Evolutionary conservation across 148 eudicot genomes (phyloP), one percentile per base, ranked within the genome.

Genomic region (Salicornia ramosissima): DNA sequence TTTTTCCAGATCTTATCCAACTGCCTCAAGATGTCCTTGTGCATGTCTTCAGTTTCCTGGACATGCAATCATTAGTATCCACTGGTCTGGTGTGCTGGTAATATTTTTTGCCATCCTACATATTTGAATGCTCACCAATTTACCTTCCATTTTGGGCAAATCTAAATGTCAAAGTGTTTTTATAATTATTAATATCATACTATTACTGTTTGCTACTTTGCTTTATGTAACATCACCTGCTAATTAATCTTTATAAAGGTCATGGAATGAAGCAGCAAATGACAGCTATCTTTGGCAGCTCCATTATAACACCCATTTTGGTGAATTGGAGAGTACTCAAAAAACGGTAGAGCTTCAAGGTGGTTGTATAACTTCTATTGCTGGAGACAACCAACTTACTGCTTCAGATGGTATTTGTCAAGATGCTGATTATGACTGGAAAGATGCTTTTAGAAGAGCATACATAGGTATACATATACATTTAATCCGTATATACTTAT

Each of bases 81-180:
- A 88, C 99, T 67, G 80, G 90, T 39, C 71, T 74, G 75, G 97
- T 90, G 54, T 88, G 93, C 93, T 51, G 96, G 97, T 90, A 88
- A 51, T 70, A 40, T 75, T 46, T 26, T 60, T 45, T 55, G 49
- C 43, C 61, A 30, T 7, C 46, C 52, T 70, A 43, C 30, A 15
- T 34, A 31, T 40, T 22, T 36, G 21, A 54, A 10, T 25, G 55
- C 67, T 71, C 2, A 16, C 21, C 40, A 31, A 19, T 14, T 42
- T 60, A 11, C 51, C 19, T 25, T 13, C n/a, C 24, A 10, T 51
- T 30, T 71, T 15, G 60, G 4, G 66, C 45, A 49, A 60, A 21
- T 54, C 33, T 56, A 40, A 33, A 58, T 54, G 2, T 40, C 8
- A 28, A 5, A 4, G 24, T 42, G 21, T 14, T 11, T 6, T 22